Percentiles rank a stretch among this genome's conserved stretches.
These are phyloP conservation scores for Candida manassasensis DNA, from an alignment of 805 yeast genomes.

Conservation along the genomic window DNA sequence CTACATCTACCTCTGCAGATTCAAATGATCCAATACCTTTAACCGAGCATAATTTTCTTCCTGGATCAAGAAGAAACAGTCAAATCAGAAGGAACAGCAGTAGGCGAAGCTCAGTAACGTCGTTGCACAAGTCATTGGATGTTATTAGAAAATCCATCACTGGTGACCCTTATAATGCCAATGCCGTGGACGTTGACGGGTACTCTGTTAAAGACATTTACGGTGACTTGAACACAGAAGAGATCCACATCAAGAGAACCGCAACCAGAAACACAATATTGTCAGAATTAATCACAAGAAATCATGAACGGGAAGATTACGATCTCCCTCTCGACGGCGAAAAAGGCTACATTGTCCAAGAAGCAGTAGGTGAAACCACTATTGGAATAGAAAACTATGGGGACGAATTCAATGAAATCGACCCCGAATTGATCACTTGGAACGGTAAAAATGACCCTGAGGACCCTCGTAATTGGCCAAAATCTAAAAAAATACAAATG, in stretches of 20 bases:
- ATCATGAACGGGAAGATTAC: constrained; percentile 12
- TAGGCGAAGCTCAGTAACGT: constrained; percentile 15
- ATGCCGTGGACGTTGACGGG: constrained; percentile 5
- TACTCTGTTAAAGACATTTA: constrained; percentile 27
- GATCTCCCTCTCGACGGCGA: constrained; percentile 7
- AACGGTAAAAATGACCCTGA: constrained; percentile 26
- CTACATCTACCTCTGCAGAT: constrained; percentile 12
- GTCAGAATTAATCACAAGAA: constrained; percentile 17
- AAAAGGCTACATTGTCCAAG: constrained; percentile 7
- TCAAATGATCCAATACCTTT: constrained; percentile 11
- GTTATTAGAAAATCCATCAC: constrained; percentile 12
- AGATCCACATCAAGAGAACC: constrained; percentile 27
- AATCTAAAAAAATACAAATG: constrained; percentile 16
- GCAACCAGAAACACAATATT: constrained; percentile 29
- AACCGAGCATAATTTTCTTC: constrained; percentile 9
- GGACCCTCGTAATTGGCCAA: constrained; percentile 33
- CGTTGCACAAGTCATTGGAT: constrained; percentile 16
- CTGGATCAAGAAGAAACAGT: constrained; percentile 3
- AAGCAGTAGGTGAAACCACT: constrained; percentile 17
- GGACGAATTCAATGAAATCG: constrained; percentile 26
- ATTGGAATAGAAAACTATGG: constrained; percentile 27
- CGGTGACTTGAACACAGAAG: constrained; percentile 26
- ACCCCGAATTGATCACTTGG: constrained; percentile 38
- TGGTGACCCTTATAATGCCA: constrained; percentile 8
- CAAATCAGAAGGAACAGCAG: constrained; percentile 1